Conservation (phyloP, 139 green algal species). For the Tetradesmus obliquus region DNA sequence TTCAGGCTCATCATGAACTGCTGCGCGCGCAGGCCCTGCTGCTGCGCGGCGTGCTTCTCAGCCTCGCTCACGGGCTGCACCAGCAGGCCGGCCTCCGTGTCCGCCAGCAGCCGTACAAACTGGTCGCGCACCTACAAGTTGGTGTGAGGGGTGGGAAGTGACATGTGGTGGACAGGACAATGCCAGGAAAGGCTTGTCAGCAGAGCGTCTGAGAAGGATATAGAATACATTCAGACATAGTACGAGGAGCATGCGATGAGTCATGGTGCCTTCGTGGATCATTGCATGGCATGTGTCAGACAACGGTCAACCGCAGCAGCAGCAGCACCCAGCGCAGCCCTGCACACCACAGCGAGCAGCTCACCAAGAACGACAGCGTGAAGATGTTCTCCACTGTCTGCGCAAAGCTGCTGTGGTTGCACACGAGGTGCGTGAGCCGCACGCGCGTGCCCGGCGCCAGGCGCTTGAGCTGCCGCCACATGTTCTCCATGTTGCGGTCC, state of each 20-base stretch:
- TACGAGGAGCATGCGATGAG: background rate
- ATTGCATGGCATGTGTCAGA: background rate
- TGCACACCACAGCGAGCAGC: background rate
- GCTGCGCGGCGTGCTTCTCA: slow-evolving; percentile 18
- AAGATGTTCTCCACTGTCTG: slow-evolving; percentile 94
- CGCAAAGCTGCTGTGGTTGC: slow-evolving; percentile 79
- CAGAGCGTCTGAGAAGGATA: background rate
- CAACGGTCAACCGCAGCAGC: background rate
- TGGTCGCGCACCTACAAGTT: slow-evolving; percentile 60
- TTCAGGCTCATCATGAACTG: slow-evolving; percentile 72
- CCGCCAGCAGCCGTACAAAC: slow-evolving; percentile 47
- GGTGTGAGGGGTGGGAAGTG: too few relatives aligned
- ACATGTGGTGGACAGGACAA: slow-evolving; percentile 6
- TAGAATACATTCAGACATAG: background rate
- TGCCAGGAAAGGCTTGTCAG: background rate
- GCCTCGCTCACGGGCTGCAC: slow-evolving; percentile 25
- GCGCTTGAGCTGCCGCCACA: slow-evolving; percentile 68
- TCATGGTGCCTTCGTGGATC: background rate
- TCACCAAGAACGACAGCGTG: slow-evolving; percentile 87
- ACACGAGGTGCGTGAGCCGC: slow-evolving; percentile 50
- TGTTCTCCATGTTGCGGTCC: slow-evolving; percentile 83
- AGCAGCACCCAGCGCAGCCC: too few relatives aligned
- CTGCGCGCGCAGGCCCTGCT: slow-evolving; percentile 31
- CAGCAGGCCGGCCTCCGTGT: slow-evolving; percentile 50
- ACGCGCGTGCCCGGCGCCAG: background rate